Conservation (phyloP, 73 alveolate genomes). For the Paramecium sonneborni region DNA sequence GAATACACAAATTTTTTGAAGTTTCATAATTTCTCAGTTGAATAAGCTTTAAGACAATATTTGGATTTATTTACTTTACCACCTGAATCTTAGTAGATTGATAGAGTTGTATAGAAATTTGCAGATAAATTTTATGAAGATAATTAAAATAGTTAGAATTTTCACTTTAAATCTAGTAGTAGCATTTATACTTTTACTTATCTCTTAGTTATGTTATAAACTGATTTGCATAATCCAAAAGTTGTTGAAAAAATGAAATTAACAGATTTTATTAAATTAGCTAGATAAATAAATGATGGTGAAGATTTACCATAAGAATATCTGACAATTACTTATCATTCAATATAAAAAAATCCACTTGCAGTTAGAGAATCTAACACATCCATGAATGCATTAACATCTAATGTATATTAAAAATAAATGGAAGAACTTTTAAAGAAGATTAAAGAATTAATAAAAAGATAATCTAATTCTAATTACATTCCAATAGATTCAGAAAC, state of each 20-base stretch:
- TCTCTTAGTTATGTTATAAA: conserved; percentile 63
- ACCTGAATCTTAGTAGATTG: conserved; percentile 73
- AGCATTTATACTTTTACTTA: conserved; percentile 66
- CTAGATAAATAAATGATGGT: conserved; percentile 61
- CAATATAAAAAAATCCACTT: conserved; percentile 40
- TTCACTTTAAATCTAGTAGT: conserved; percentile 85
- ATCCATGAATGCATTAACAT: background rate
- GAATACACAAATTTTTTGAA: conserved; percentile 59
- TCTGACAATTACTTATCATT: background rate
- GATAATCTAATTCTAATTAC: conserved; percentile 10
- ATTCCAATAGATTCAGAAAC: conserved; percentile 39
- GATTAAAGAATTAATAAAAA: conserved; percentile 46
- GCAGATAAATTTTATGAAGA: conserved; percentile 92
- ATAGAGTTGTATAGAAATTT: conserved; percentile 94
- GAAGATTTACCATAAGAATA: conserved; percentile 49
- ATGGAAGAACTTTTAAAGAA: conserved; percentile 47
- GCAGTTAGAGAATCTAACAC: conserved; percentile 60
- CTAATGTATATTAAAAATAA: conserved; percentile 25
- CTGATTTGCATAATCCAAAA: conserved; percentile 67
- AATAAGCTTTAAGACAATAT: conserved; percentile 60
- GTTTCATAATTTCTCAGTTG: conserved; percentile 41
- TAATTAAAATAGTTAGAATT: conserved; percentile 72
- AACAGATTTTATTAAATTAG: conserved; percentile 55
- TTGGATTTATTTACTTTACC: conserved; percentile 63
- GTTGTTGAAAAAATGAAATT: conserved; percentile 65